Conservation (phyloP, 257 asterid species). For the Lycium ferocissimum region DNA sequence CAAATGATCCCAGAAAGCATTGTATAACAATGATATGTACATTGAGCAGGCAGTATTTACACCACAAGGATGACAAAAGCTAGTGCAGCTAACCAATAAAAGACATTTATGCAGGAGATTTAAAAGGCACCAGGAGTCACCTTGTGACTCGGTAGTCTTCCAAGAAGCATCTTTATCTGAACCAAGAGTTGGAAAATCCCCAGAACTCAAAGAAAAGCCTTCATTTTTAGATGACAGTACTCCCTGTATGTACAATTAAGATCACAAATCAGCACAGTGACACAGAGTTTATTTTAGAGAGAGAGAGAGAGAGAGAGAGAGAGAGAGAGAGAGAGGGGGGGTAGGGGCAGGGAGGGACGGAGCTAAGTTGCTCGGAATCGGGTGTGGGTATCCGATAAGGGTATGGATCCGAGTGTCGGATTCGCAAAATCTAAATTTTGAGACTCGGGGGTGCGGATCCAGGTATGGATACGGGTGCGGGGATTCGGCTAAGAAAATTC, state of each 20-base stretch:
- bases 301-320: neutral
- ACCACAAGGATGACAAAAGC: neutral
- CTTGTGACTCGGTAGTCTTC: slow-evolving; percentile 66
- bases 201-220: slow-evolving; percentile 78
- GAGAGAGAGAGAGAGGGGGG: neutral
- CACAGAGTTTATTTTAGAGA: neutral
- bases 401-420: too few relatives aligned
- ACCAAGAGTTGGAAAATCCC: slow-evolving; percentile 95
- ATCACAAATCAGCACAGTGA: slow-evolving; percentile 8
- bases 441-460: too few relatives aligned
- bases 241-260: slow-evolving; percentile 58
- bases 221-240: slow-evolving; percentile 68
- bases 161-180: slow-evolving; percentile 65
- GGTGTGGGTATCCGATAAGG: too few relatives aligned
- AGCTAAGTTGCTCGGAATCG: too few relatives aligned
- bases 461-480: too few relatives aligned
- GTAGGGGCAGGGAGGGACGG: neutral
- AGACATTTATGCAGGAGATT: neutral
- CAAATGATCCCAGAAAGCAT: neutral
- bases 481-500: too few relatives aligned
- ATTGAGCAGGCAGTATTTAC: neutral
- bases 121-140: slow-evolving; percentile 41
- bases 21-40: neutral
- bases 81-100: neutral
- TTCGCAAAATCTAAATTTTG: too few relatives aligned